A percentile compares a stretch with the other conserved stretches of the same genome.
Conservation (phyloP, 2,329 filamentous ascomycete genomes). For the Piedraia hortae region DNA sequence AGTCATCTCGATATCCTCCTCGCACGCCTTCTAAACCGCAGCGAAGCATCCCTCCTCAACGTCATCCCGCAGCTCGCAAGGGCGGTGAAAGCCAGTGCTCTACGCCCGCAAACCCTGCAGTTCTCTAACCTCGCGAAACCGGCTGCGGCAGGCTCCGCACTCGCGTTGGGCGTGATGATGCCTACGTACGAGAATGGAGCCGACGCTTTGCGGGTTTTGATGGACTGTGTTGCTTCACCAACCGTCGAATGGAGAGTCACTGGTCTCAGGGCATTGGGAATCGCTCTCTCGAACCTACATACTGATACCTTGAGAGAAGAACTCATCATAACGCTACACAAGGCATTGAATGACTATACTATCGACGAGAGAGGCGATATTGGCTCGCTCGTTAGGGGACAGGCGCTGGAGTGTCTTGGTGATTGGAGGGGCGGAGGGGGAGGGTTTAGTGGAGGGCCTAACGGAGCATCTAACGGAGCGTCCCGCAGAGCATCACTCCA, state of each 20-base stretch:
- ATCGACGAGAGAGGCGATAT: conserved; percentile 73
- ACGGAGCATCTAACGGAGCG: background rate
- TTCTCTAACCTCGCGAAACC: no score
- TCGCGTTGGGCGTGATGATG: background rate
- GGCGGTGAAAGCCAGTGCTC: no score
- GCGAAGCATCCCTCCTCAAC: background rate
- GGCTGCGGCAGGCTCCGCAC: no score
- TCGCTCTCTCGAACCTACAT: no score
- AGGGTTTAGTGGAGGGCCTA: background rate
- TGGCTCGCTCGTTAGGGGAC: conserved; percentile 58
- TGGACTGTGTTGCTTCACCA: no score
- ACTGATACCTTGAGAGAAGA: no score
- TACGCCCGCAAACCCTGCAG: no score
- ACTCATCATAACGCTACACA: conserved; percentile 9
- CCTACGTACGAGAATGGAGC: background rate
- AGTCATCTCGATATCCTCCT: background rate
- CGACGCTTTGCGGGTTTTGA: no score
- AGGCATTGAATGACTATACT: conserved; percentile 60
- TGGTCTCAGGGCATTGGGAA: conserved; percentile 15
- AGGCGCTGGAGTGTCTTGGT: no score
- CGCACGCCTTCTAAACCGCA: background rate
- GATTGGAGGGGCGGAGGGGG: no score
- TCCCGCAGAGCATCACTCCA: no score
- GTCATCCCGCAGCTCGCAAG: no score
- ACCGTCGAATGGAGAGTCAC: conserved; percentile 20